Evolutionary conservation across 164 flowering plant species (phyloP).

Genomic region (Vitis cinerea): DNA sequence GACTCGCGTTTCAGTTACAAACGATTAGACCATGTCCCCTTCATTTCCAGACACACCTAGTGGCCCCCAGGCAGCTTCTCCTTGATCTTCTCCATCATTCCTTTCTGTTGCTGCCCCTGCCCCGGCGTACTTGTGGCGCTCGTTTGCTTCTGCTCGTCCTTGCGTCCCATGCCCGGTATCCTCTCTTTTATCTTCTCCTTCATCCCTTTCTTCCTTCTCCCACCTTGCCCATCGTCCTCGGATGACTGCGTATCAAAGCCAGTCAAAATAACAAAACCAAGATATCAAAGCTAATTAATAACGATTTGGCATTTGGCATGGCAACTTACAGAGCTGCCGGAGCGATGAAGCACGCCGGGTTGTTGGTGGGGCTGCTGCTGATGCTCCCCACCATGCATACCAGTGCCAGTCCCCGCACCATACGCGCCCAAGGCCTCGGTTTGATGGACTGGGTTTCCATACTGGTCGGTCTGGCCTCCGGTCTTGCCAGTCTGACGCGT

Average conservation of each 20-base stretch:
- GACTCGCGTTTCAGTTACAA: no score
- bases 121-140: slow-evolving; percentile 6
- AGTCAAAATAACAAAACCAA: background rate
- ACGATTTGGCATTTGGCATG: background rate
- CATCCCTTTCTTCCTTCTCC: slow-evolving; percentile 69
- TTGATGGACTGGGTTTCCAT: slow-evolving; percentile 1
- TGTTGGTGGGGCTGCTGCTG: background rate
- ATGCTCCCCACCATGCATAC: background rate
- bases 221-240: slow-evolving; percentile 73
- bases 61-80: slow-evolving; percentile 58
- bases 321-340: slow-evolving; percentile 61
- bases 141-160: slow-evolving; percentile 10
- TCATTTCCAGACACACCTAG: no score
- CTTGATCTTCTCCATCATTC: slow-evolving; percentile 73
- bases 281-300: background rate
- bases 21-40: no score
- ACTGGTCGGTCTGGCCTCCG: slow-evolving; percentile 1
- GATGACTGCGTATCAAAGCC: slow-evolving; percentile 26
- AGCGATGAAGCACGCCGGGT: slow-evolving; percentile 35
- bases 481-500: background rate
- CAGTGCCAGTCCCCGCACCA: background rate
- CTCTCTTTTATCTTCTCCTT: slow-evolving; percentile 59
- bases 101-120: slow-evolving; percentile 36
- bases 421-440: background rate
- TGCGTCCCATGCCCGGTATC: slow-evolving; percentile 43